Evolutionary conservation across 805 yeast genomes (phyloP).

Genomic region (Candida nemodendra): DNA sequence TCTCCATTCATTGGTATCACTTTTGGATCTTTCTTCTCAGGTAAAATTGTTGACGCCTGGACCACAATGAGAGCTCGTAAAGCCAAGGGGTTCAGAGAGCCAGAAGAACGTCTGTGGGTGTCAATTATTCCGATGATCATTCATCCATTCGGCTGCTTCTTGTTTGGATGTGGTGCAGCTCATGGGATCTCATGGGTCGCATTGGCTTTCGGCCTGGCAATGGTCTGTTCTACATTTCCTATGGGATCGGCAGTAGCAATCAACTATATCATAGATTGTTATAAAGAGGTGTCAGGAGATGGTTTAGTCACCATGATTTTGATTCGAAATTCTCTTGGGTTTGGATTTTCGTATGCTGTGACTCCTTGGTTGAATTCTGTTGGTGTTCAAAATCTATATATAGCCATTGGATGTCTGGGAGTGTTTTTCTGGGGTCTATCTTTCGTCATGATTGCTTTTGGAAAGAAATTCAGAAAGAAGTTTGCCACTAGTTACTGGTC

Average conservation of each 20-base stretch:
- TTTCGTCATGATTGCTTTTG: conserved; percentile 20
- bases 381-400: conserved; percentile 53
- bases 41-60: conserved; percentile 29
- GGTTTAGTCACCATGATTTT: conserved; percentile 21
- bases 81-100: conserved; percentile 40
- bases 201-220: conserved; percentile 33
- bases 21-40: conserved; percentile 37
- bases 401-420: conserved; percentile 52
- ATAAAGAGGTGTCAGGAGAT: conserved; percentile 31
- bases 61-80: conserved; percentile 10
- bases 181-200: conserved; percentile 36
- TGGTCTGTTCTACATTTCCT: conserved; percentile 25
- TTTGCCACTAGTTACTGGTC: conserved; percentile 18
- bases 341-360: conserved; percentile 57
- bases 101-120: conserved; percentile 43
- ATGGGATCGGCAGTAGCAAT: conserved; percentile 32
- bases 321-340: conserved; percentile 55
- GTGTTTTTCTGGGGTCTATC: conserved; percentile 35
- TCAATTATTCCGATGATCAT: conserved; percentile 35
- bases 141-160: conserved; percentile 41
- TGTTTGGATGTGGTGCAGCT: conserved; percentile 40
- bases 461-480: conserved; percentile 18
- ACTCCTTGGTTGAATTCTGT: conserved; percentile 53
- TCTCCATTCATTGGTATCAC: conserved; percentile 34
- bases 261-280: conserved; percentile 30